A percentile compares a stretch with the other conserved stretches of the same genome.
phyloP scores from a whole-genome alignment of 495 filamentous ascomycete species.

The Daldinia concentrica region DNA sequence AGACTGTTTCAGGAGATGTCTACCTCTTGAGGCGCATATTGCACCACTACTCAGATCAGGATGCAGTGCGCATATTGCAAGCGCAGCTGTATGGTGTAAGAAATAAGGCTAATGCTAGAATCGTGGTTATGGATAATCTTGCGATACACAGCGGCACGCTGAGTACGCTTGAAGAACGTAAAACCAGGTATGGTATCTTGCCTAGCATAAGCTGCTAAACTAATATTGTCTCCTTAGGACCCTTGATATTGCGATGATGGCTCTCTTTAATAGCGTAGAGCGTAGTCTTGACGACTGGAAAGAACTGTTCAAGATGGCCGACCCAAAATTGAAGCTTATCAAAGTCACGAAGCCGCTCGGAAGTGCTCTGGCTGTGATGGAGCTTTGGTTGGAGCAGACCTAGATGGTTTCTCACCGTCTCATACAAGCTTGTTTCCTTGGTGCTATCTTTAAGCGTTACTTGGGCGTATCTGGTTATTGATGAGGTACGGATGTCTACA shows the following conservation, averaged over 20 bases:
- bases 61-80: conserved; percentile 50
- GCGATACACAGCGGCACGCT: conserved; percentile 41
- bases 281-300: conserved; percentile 47
- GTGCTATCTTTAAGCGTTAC: neutral
- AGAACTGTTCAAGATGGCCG: conserved; percentile 45
- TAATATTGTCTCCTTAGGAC: conserved; percentile 37
- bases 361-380: conserved; percentile 38
- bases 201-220: neutral
- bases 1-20: conserved; percentile 41
- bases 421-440: neutral
- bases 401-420: conserved; percentile 18
- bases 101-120: conserved; percentile 42
- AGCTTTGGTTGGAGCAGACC: conserved; percentile 29
- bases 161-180: conserved; percentile 41
- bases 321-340: conserved; percentile 43
- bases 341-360: conserved; percentile 39
- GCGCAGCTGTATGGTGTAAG: conserved; percentile 49
- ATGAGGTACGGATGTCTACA: neutral
- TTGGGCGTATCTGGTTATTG: conserved; percentile 5
- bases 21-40: conserved; percentile 50
- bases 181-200: conserved; percentile 26
- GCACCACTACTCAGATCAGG: conserved; percentile 55
- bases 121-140: conserved; percentile 53
- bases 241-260: conserved; percentile 51
- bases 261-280: conserved; percentile 50